A percentile compares a stretch with the other conserved stretches of the same genome.
Evolutionary conservation across 1,284 basidiomycete species (phyloP).

Genomic region (Pisolithus thermaeus): DNA sequence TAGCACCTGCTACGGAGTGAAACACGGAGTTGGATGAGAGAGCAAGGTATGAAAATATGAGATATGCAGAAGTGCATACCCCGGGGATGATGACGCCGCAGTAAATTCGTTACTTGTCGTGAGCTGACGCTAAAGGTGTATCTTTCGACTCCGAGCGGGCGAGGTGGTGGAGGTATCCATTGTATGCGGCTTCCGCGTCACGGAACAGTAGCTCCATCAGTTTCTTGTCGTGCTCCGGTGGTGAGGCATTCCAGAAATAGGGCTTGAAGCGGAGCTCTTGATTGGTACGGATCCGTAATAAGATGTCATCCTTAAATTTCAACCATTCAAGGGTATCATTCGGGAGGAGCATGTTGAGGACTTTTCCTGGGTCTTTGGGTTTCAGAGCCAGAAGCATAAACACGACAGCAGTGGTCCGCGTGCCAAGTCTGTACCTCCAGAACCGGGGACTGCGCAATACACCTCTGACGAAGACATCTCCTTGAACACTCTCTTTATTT

Average conservation of each 20-base stretch:
- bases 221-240: conserved; percentile 14
- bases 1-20: too few species aligned
- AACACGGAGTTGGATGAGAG: too few species aligned
- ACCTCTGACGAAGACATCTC: not conserved
- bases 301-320: conserved; percentile 16
- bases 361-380: conserved; percentile 4
- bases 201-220: conserved; percentile 19
- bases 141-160: too few species aligned
- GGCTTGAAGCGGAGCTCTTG: conserved; percentile 20
- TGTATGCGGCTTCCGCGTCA: conserved; percentile 9
- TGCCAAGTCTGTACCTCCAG: conserved; percentile 3
- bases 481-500: conserved; percentile 9
- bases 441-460: not conserved
- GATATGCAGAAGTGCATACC: too few species aligned
- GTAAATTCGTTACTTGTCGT: too few species aligned
- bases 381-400: conserved; percentile 7
- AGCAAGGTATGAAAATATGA: too few species aligned
- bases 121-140: too few species aligned
- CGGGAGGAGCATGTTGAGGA: conserved; percentile 8
- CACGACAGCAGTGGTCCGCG: conserved; percentile 8
- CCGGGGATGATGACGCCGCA: too few species aligned
- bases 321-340: not conserved
- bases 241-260: conserved; percentile 17
- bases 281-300: conserved; percentile 10
- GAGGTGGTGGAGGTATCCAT: not conserved